Evolutionary conservation across 1,139 yeast genomes (phyloP), one percentile per base, ranked within the genome.

Genomic region (Suhomyces kunorum): DNA sequence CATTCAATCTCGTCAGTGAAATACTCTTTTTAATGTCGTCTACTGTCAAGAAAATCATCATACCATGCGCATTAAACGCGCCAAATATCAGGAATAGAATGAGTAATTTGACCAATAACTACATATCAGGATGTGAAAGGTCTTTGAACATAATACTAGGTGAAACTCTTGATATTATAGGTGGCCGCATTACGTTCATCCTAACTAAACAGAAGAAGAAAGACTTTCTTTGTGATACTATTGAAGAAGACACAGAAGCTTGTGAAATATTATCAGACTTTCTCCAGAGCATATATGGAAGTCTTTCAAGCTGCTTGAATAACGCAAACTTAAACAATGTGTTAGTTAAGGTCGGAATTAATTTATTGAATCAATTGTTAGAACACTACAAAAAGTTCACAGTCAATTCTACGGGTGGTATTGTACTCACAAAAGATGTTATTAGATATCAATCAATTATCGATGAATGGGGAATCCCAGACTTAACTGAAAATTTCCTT

Each of bases 371-470:
- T 32, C 70, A 79, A 38, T 64, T 90, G 38, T 68, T 88, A 48
- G 80, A 76, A 22, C 97, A 90, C 58, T 83, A 84, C 56, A 83
- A 83, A 48, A 85, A 82, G 54, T 86, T 80, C 57, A 78, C 80
- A 26, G 87, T 89, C 44, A 87, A 80, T 51, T 81, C 89, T 3
- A 77, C 83, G 8, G 98, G 98, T 38, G 96, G 96, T 19, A 74
- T 84, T 43, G 79, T 85, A 13, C 75, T 87, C n/a, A 85, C 96
- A 1, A 84, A 85, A 44, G 98, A 90, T 63, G 81, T 87, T 6
- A 84, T 87, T 32, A 77, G 87, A 26, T 88, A 84, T 56, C 94
- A 87, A 56, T 76, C 82, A 13, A 74, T 79, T 0, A 77, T 90
- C 38, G 94, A 84, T 45, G 71, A 68, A 33, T 87, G 95, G 92